Evolutionary conservation across 345 rosid species (phyloP), one percentile per base, ranked within the genome.

Genomic region (Aquilaria malaccensis): DNA sequence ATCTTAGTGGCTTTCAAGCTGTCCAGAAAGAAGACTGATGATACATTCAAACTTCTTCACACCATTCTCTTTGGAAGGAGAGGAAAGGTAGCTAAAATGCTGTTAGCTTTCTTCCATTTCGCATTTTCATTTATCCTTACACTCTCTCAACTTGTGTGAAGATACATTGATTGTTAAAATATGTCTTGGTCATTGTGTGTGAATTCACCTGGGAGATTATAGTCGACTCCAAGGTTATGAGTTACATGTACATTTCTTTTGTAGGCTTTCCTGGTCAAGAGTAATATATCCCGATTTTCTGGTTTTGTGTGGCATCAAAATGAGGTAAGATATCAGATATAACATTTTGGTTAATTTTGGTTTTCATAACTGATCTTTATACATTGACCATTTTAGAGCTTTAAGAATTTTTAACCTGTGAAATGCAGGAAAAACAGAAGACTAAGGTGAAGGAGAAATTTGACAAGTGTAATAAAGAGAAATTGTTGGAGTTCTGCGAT

Each of bases 221-320:
- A 4, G 43, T 37, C 7, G 31, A 45, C 46, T 55, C 47, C 37
- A 30, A 22, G 12, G 50, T 55, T 70, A 51, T 70, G 58, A 52
- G 59, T 70, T 63, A 63, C 55, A 14, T n/a, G 45, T 63, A 67
- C 73, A 64, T 67, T 77, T 15, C 59, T 74, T 59, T 74, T 70
- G 80, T 90, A 93, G 99, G 97, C 97, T 45, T 55, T 77, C 70
- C 88, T 87, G 75, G 63, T 93, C 70, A 93, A 84, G 89, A 77
- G 82, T 59, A 81, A 93, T 71, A 78, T 93, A 69, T 77, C 84
- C 30, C 83, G 85, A 54, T 93, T 93, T 71, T 90, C 99, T 75
- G 99, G 99, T 59, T 93, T 79, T 77, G 87, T 77, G 37, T 90
- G 96, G 99, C 92, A 73, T 65, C 92, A 80, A 60, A 78, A 93